These are phyloP conservation scores for Beauveria sp. DNA, from an alignment of 2,329 filamentous ascomycete genomes.

Conservation along the genomic window DNA sequence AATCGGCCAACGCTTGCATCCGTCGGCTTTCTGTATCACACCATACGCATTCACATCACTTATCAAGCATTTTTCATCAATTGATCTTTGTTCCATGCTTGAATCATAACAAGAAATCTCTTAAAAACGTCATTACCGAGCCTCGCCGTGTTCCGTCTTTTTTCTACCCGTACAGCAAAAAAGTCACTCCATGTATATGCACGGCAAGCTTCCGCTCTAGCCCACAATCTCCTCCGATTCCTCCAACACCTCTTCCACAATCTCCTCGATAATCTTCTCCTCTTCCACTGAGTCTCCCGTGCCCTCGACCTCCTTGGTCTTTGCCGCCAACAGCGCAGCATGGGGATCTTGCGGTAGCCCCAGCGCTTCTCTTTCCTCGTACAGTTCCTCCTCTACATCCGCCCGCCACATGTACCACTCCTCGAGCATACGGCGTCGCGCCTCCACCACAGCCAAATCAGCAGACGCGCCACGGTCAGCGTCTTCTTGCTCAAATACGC, in stretches of 20 bases:
- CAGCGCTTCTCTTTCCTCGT: constrained; percentile 60
- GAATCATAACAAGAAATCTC: constrained; percentile 9
- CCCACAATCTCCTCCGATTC: constrained; percentile 72
- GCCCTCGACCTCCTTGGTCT: constrained; percentile 43
- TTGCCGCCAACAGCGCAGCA: constrained; percentile 52
- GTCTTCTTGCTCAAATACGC: constrained; percentile 92
- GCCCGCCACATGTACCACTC: constrained; percentile 87
- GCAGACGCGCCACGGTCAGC: constrained; percentile 87
- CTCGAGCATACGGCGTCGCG: constrained; percentile 69
- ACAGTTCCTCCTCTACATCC: constrained; percentile 61
- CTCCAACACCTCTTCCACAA: constrained; percentile 74
- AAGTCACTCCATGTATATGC: constrained; percentile 11
- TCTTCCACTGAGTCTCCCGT: constrained; percentile 48
- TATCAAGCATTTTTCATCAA: not conserved
- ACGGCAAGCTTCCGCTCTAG: constrained; percentile 18
- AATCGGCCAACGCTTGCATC: not conserved
- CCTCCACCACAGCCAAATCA: constrained; percentile 88
- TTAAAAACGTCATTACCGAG: constrained; percentile 25
- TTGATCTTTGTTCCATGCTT: not conserved
- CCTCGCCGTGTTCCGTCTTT: constrained; percentile 21
- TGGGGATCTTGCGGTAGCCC: constrained; percentile 60
- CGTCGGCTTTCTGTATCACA: not conserved
- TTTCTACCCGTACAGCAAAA: constrained; percentile 26
- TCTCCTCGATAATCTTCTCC: constrained; percentile 79
- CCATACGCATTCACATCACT: too few relatives aligned